A percentile compares a stretch with the other conserved stretches of the same genome.
Evolutionary conservation across 768 basidiomycete species (phyloP).

Genomic region (Gymnopilus dilepis): DNA sequence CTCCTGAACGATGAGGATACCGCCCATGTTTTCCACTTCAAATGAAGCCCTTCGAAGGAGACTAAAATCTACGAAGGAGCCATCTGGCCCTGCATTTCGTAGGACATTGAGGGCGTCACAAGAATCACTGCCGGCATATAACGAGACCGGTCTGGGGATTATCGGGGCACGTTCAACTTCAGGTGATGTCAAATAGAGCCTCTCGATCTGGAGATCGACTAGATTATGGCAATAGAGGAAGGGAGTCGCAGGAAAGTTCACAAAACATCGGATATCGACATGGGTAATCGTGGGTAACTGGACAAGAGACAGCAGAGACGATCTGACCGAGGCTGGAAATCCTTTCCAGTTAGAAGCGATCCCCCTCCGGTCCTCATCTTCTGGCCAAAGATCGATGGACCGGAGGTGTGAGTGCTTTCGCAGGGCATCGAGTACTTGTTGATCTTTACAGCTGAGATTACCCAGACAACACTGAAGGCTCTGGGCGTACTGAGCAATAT

Average conservation of each 20-base stretch:
- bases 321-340: neutral
- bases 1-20: too few species aligned
- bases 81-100: too few species aligned
- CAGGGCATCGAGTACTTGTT: neutral
- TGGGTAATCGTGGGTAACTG: neutral
- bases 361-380: too few species aligned
- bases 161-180: neutral
- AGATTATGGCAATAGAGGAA: neutral
- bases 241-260: neutral
- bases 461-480: neutral
- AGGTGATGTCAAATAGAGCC: neutral
- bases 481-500: neutral
- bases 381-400: neutral
- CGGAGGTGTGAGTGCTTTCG: neutral
- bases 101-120: too few species aligned
- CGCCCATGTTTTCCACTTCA: too few species aligned
- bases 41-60: too few species aligned
- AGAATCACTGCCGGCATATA: too few species aligned
- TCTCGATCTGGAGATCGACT: neutral
- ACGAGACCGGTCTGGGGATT: neutral
- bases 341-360: neutral
- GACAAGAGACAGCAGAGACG: neutral
- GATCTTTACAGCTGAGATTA: neutral
- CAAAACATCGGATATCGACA: neutral
- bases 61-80: too few species aligned